phyloP scores from a whole-genome alignment of 176 grass and related monocot genomes.

The Ensete ventricosum region DNA sequence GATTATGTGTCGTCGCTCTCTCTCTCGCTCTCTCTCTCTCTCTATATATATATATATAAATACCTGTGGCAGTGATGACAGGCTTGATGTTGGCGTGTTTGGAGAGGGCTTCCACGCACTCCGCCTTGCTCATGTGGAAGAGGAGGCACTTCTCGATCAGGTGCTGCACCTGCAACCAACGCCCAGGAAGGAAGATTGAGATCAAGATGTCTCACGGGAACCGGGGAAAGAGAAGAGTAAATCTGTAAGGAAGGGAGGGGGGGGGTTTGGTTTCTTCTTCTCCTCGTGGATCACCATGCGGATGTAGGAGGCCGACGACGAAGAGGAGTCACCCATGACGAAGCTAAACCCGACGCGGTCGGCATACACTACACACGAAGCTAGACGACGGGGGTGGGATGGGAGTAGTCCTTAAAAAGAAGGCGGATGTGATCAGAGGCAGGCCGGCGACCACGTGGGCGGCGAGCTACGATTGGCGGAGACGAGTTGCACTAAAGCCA shows the following conservation, averaged over 20 bases:
- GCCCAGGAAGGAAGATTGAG: not conserved
- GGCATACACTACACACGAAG: no score
- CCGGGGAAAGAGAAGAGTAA: no score
- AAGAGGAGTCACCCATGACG: not conserved
- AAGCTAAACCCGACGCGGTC: not conserved
- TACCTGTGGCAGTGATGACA: constrained; percentile 45
- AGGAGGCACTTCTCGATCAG: constrained; percentile 41
- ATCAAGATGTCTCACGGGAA: not conserved
- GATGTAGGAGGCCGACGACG: not conserved
- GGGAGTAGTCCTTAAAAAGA: no score
- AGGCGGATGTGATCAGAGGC: no score
- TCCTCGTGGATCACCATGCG: not conserved
- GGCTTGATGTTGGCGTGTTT: constrained; percentile 43
- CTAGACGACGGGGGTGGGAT: no score
- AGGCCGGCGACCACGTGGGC: not conserved
- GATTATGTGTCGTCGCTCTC: no score
- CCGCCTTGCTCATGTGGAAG: constrained; percentile 36
- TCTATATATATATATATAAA: not conserved
- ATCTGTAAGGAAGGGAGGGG: no score
- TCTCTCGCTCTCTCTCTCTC: no score
- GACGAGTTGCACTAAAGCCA: not conserved
- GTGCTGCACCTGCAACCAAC: constrained; percentile 33
- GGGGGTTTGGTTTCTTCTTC: no score
- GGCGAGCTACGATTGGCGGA: not conserved
- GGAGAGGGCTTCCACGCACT: constrained; percentile 38